Conservation (phyloP, 176 grass and related monocot species). For the Dactylis glomerata region DNA sequence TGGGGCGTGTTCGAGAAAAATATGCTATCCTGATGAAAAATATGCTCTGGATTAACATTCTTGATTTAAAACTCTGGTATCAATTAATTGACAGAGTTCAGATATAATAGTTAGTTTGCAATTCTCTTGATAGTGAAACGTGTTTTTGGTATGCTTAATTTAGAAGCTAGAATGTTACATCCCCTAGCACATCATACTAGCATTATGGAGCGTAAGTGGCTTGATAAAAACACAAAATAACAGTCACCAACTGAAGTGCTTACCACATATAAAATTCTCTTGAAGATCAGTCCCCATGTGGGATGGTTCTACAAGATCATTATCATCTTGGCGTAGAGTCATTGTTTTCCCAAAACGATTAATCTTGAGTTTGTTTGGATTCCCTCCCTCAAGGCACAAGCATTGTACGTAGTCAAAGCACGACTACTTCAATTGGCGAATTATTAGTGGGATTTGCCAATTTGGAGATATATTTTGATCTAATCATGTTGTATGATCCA, state of each 20-base stretch:
- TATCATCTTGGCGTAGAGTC: not conserved
- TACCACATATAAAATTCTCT: not conserved
- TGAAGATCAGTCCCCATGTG: not conserved
- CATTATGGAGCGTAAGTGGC: not conserved
- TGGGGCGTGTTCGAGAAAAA: not conserved
- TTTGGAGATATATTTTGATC: too few relatives aligned
- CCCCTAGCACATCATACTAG: not conserved
- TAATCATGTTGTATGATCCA: not conserved
- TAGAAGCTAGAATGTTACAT: not conserved
- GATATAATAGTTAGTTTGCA: not conserved
- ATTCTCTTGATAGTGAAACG: not conserved
- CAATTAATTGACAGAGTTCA: slow-evolving; percentile 1
- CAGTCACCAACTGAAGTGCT: not conserved
- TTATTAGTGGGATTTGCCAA: not conserved
- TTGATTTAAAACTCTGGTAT: not conserved
- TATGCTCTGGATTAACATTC: not conserved
- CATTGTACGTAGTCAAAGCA: not conserved
- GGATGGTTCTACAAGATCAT: not conserved
- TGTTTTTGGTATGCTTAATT: slow-evolving; percentile 3
- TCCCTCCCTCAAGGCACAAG: not conserved
- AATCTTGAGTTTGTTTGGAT: not conserved
- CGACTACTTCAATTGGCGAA: not conserved
- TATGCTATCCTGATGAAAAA: not conserved
- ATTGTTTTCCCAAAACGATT: not conserved
- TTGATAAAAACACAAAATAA: not conserved